phyloP scores from a whole-genome alignment of 805 yeast genomes.

The Yamadazyma paraphyllophila region DNA sequence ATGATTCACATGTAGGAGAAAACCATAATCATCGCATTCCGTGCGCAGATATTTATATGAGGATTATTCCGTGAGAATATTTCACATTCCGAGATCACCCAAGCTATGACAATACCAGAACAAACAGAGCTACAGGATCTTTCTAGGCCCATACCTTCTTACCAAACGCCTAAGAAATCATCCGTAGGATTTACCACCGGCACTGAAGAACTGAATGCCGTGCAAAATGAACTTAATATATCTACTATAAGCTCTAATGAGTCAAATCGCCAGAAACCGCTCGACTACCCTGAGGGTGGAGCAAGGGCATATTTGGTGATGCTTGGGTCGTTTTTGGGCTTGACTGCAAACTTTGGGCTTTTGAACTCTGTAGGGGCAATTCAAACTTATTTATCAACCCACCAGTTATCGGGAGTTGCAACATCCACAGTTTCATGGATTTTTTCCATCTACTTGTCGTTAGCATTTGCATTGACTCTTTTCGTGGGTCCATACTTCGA shows the following conservation, averaged over 20 bases:
- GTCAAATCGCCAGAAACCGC: background rate
- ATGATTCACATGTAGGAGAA: too few species aligned
- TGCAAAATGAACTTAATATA: background rate
- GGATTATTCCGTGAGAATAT: too few species aligned
- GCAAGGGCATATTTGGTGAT: constrained; percentile 22
- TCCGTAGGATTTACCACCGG: background rate
- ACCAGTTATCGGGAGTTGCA: constrained; percentile 28
- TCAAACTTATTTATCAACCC: constrained; percentile 36
- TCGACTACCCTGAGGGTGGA: constrained; percentile 27
- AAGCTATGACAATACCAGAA: background rate
- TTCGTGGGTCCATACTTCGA: constrained; percentile 64
- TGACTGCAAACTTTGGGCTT: constrained; percentile 27
- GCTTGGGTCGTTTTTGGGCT: constrained; percentile 25
- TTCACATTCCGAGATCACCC: too few species aligned
- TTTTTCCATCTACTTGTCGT: constrained; percentile 34
- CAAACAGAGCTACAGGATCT: constrained; percentile 1
- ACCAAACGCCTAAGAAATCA: background rate
- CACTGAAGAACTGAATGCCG: background rate
- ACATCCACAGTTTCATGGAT: constrained; percentile 40
- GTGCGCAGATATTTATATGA: too few species aligned
- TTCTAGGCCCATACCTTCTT: background rate
- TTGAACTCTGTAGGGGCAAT: constrained; percentile 39
- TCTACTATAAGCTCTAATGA: background rate
- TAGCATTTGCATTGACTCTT: constrained; percentile 27
- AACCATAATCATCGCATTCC: too few species aligned